These are phyloP conservation scores for Letharia lupina DNA, from an alignment of 495 filamentous ascomycete genomes.

Conservation along the genomic window DNA sequence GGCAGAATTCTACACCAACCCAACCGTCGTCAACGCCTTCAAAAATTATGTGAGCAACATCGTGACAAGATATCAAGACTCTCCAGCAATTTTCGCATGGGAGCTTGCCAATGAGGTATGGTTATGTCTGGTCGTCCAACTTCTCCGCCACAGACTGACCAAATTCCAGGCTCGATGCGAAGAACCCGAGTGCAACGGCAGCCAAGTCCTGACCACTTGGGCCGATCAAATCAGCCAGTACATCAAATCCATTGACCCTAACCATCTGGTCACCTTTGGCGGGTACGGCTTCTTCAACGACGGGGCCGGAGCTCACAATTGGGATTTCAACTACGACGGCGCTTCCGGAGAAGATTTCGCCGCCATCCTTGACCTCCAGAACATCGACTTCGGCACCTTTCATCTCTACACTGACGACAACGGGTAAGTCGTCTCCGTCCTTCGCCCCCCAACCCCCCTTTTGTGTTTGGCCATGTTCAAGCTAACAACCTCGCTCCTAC, in stretches of 20 bases:
- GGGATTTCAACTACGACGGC: slow-evolving; percentile 18
- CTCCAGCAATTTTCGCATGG: slow-evolving; percentile 45
- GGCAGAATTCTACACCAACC: slow-evolving; percentile 36
- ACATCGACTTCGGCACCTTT: slow-evolving; percentile 57
- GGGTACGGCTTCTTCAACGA: slow-evolving; percentile 37
- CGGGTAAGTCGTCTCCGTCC: background rate
- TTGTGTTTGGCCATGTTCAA: accelerated
- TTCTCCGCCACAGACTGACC: background rate
- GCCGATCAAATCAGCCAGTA: slow-evolving; percentile 39
- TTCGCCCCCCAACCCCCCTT: background rate
- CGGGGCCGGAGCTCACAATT: slow-evolving; percentile 1
- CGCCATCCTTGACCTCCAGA: slow-evolving; percentile 31
- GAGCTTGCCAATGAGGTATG: slow-evolving; percentile 44
- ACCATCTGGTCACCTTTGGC: slow-evolving; percentile 46
- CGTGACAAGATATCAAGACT: slow-evolving; percentile 42
- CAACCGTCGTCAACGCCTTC: slow-evolving; percentile 39
- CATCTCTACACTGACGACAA: slow-evolving; percentile 49
- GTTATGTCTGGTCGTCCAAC: background rate
- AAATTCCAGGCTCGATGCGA: slow-evolving; percentile 33
- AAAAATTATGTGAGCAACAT: slow-evolving; percentile 40
- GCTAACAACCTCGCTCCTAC: background rate
- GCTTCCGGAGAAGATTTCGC: slow-evolving; percentile 10
- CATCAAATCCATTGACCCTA: slow-evolving; percentile 42
- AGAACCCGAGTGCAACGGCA: slow-evolving; percentile 22
- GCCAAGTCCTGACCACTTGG: slow-evolving; percentile 37